A percentile compares a stretch with the other conserved stretches of the same genome.
These are phyloP conservation scores for Panicum hallii DNA, from an alignment of 202 grass and related monocot species.

Conservation along the genomic window DNA sequence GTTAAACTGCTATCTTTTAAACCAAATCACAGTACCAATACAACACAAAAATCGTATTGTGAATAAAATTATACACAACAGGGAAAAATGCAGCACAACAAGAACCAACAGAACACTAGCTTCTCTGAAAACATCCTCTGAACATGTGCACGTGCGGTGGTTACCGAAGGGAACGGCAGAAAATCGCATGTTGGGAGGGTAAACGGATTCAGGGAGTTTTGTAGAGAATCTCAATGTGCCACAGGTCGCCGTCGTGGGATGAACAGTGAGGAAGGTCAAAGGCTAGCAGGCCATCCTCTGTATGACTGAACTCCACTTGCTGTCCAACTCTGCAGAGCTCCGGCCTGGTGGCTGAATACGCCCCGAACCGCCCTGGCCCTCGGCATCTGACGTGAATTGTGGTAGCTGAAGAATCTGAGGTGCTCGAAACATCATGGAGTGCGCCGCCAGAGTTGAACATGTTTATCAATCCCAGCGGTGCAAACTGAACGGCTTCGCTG, in stretches of 20 bases:
- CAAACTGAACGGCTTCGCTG: constrained; percentile 31
- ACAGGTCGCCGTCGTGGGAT: background rate
- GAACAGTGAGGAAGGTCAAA: constrained; percentile 39
- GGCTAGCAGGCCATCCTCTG: constrained; percentile 50
- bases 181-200: background rate
- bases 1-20: background rate
- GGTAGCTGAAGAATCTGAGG: constrained; percentile 27
- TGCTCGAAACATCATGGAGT: constrained; percentile 27
- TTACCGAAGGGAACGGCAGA: background rate
- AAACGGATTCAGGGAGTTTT: constrained; percentile 3
- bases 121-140: background rate
- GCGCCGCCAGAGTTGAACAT: constrained; percentile 68
- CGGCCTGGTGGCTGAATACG: constrained; percentile 58
- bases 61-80: background rate
- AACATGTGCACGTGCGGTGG: background rate
- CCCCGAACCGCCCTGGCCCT: constrained; percentile 57
- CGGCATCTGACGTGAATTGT: constrained; percentile 44
- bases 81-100: background rate
- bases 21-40: background rate
- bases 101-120: background rate
- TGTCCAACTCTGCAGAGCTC: constrained; percentile 51
- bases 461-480: constrained; percentile 50
- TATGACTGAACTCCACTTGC: constrained; percentile 55
- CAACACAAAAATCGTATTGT: background rate
- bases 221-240: constrained; percentile 46